Evolutionary conservation across 2,329 filamentous ascomycete genomes (phyloP), one percentile per base, ranked within the genome.

Genomic region (Penicillium glabrum): DNA sequence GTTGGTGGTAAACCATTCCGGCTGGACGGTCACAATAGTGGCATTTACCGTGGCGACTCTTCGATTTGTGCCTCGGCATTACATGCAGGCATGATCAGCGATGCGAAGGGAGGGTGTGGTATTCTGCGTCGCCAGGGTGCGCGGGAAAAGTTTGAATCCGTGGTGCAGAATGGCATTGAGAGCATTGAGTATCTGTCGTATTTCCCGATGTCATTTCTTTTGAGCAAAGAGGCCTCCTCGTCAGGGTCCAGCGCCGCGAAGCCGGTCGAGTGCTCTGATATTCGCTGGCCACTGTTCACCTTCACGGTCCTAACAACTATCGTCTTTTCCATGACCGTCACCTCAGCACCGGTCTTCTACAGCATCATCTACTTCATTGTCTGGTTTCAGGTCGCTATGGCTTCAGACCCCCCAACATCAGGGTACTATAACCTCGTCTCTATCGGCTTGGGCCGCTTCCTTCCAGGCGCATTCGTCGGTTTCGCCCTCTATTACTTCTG

Each of bases 11-110:
- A 78, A 2, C 71, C 75, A 5, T 69, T 73, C 7, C 58, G 67
- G 19, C 69, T 73, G 26, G 71, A 76, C 23, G 68, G 74, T 23
- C 70, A 73, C 5, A 69, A 74, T 5, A 74, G 76, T 53, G 76
- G 79, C 1, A 73, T 80, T 53, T 87, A 86, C 64, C 81, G 84
- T 14, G 82, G 80, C 19, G 84, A 87, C 66, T 86, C 83, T 3
- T 85, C 83, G 68, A 83, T 87, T 57, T 87, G 84, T 63, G 80
- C 78, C 16, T 80, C 83, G 3, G 84, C 84, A 41, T 78, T 86
- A 21, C 84, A 87, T 67, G 81, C 84, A 21, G 84, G 84, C 27
- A 77, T 86, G 63, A 79, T 86, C 61, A 78, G 72, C 51, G 77
- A 86, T 61, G 68, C 72, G 3, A 74, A 76, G 19, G 84, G 84